Evolutionary conservation across 148 eudicot species (phyloP), one percentile per base, ranked within the genome.

Genomic region (Camellia sinensis): DNA sequence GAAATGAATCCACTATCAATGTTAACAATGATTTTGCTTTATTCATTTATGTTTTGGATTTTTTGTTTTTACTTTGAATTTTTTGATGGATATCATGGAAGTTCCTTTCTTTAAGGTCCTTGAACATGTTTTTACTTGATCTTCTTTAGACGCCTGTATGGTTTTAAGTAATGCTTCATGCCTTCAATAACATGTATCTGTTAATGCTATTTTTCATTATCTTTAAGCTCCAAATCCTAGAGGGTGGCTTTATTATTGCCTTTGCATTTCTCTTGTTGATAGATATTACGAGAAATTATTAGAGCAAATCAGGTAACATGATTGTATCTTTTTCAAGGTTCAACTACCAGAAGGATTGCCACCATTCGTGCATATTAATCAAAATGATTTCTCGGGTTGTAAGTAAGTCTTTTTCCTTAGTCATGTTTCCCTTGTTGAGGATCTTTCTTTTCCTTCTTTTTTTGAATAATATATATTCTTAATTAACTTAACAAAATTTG

Each of bases 291-390:
- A 43, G 67, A 61, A 14, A 53, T 69, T 59, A 19, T 61, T 61
- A 18, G 44, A 13, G 50, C 76, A 67, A 56, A 79, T 71, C 1
- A 77, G 71, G 72, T 82, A 74, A 82, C 52, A 68, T 3, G 37
- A 69, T 11, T 56, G 40, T 43, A 64, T 56, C 67, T 29, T 82
- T 65, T 80, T 81, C 79, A 68, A 83, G 86, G 79, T 56, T 70
- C 70, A 83, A 79, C 82, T 74, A 67, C 84, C 84, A 53, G 88
- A 85, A 73, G 86, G 85, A 83, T 80, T 79, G 19, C 79, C 85
- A 17, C 76, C 79, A 43, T 87, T 85, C 81, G 69, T 74, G 50
- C 75, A 77, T 79, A 83, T 87, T 18, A 67, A 15, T 70, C 90
- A 85, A 43, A 87, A 87, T 83, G 90, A 85, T 29, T 83, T 79